A percentile compares a stretch with the other conserved stretches of the same genome.
phyloP scores from a whole-genome alignment of 2,329 filamentous ascomycete species.

The Tothia fuscella region DNA sequence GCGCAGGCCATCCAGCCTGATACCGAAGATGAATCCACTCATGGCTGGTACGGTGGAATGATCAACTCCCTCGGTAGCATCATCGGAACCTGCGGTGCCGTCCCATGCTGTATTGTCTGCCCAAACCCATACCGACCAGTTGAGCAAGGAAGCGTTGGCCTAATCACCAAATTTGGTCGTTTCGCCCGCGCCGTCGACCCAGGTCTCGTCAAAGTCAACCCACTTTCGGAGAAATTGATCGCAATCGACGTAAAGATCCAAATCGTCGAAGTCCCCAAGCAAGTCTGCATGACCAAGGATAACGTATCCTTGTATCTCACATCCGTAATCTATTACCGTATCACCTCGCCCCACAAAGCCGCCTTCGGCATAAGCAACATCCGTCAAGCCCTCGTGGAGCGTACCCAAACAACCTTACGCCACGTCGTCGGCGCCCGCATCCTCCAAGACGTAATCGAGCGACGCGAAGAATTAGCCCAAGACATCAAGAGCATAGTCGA shows the following conservation, averaged over 20 bases:
- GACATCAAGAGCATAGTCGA: constrained; percentile 96
- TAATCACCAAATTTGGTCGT: constrained; percentile 88
- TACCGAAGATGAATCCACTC: constrained; percentile 53
- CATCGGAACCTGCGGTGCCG: constrained; percentile 69
- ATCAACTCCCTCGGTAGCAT: constrained; percentile 64
- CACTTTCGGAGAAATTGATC: constrained; percentile 76
- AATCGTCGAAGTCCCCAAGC: constrained; percentile 90
- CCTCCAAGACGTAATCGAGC: constrained; percentile 95
- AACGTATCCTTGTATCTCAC: constrained; percentile 91
- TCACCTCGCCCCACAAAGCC: constrained; percentile 87
- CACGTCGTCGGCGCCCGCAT: constrained; percentile 94
- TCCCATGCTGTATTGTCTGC: constrained; percentile 84
- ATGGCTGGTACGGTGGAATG: constrained; percentile 86
- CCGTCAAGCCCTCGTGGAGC: constrained; percentile 89
- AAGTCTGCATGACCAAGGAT: constrained; percentile 99
- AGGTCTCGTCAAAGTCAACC: constrained; percentile 94
- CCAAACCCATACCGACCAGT: constrained; percentile 96
- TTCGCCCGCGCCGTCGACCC: constrained; percentile 96
- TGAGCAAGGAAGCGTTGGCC: constrained; percentile 81
- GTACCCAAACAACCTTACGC: constrained; percentile 92
- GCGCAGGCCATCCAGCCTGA: constrained; percentile 53
- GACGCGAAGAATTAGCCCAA: constrained; percentile 90
- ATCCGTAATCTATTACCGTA: constrained; percentile 98
- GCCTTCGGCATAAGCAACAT: constrained; percentile 95
- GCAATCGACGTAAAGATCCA: constrained; percentile 99